These are phyloP conservation scores for Lactuca sativa DNA, from an alignment of 129 eudicot genomes.

Conservation along the genomic window DNA sequence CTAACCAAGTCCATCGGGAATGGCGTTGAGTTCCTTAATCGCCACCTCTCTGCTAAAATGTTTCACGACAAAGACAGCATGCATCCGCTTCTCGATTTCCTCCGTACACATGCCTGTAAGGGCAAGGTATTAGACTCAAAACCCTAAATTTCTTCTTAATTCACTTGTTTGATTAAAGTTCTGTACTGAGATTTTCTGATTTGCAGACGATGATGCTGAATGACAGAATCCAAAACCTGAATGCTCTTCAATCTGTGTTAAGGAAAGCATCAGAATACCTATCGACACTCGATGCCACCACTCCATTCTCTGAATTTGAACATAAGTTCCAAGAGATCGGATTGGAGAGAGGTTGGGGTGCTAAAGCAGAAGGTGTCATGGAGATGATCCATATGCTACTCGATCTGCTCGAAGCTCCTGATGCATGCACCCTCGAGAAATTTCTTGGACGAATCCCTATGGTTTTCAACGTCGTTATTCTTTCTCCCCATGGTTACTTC, in stretches of 20 bases:
- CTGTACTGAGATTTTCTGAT: not conserved
- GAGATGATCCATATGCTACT: constrained; percentile 84
- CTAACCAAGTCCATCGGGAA: constrained; percentile 94
- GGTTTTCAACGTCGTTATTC: constrained; percentile 98
- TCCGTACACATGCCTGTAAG: constrained; percentile 69
- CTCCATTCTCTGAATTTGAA: constrained; percentile 68
- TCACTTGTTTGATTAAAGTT: not conserved
- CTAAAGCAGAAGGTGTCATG: constrained; percentile 64
- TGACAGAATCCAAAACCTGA: constrained; percentile 69
- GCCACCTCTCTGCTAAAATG: constrained; percentile 97
- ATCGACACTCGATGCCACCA: constrained; percentile 56
- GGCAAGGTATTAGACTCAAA: constrained; percentile 58
- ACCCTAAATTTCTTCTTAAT: not conserved
- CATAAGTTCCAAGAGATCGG: constrained; percentile 89
- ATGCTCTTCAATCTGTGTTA: constrained; percentile 60
- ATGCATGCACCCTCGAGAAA: constrained; percentile 79
- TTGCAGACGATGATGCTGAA: constrained; percentile 89
- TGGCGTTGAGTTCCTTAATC: constrained; percentile 94
- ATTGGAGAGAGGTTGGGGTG: constrained; percentile 97
- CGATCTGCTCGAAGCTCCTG: constrained; percentile 98
- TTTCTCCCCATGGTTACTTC: constrained; percentile 97
- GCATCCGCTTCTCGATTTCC: constrained; percentile 90
- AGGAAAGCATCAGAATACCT: constrained; percentile 85
- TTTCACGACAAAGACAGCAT: constrained; percentile 94
- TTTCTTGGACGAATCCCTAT: constrained; percentile 88